Conservation (phyloP, 129 eudicot genomes). For the Chrysanthemum seticuspe region DNA sequence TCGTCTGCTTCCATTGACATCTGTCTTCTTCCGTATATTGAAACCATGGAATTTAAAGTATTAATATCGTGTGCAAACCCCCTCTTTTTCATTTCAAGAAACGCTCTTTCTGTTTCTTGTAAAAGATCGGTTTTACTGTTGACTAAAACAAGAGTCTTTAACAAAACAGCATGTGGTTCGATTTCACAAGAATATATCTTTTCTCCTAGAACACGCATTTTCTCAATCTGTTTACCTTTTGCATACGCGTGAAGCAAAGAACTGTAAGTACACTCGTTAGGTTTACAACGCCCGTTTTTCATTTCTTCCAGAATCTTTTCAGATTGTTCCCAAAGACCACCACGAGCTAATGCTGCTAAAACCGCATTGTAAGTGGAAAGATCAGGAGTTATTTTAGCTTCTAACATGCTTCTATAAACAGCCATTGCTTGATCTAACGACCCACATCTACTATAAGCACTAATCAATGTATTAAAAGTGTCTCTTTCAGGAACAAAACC, state of each 20-base stretch:
- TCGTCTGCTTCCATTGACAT: constrained; percentile 68
- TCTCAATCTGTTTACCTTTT: constrained; percentile 67
- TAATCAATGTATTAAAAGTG: constrained; percentile 82
- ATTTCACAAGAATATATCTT: constrained; percentile 67
- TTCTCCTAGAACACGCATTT: constrained; percentile 51
- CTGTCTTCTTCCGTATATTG: constrained; percentile 83
- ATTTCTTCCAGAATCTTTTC: constrained; percentile 84
- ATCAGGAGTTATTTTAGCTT: constrained; percentile 81
- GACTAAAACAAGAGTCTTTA: constrained; percentile 83
- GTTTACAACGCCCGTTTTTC: constrained; percentile 60
- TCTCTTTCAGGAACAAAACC: constrained; percentile 93
- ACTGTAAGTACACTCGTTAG: constrained; percentile 72
- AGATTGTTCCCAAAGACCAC: constrained; percentile 88
- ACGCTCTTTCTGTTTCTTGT: constrained; percentile 73
- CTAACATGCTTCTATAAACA: constrained; percentile 73
- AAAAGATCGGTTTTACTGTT: constrained; percentile 74
- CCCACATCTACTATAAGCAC: constrained; percentile 90
- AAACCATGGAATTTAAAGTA: constrained; percentile 78
- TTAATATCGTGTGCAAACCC: constrained; percentile 58
- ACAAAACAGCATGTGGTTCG: constrained; percentile 50
- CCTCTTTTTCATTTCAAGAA: constrained; percentile 51
- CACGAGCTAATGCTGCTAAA: constrained; percentile 85
- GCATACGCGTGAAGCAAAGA: constrained; percentile 92
- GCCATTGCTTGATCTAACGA: constrained; percentile 76
- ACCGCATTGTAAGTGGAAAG: constrained; percentile 89